Evolutionary conservation across 495 filamentous ascomycete genomes (phyloP).

Genomic region (Penicillium silybi): DNA sequence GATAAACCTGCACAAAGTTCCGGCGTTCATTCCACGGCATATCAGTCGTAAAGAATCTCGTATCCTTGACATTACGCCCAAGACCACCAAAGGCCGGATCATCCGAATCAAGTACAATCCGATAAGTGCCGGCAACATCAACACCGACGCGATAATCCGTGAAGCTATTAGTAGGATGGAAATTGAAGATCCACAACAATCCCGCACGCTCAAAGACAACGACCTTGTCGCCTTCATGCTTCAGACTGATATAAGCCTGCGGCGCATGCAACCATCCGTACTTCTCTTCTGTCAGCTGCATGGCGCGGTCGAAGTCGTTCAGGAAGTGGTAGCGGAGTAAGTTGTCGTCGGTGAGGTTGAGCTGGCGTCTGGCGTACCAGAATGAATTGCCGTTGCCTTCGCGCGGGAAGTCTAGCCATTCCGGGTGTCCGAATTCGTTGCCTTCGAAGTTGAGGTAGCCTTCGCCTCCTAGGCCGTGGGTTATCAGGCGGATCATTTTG

Average conservation of each 20-base stretch:
- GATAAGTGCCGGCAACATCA: conserved; percentile 78
- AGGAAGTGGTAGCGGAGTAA: conserved; percentile 87
- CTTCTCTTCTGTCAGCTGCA: conserved; percentile 82
- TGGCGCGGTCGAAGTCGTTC: conserved; percentile 88
- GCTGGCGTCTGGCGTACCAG: conserved; percentile 94
- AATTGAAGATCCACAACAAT: conserved; percentile 93
- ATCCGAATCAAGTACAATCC: conserved; percentile 83
- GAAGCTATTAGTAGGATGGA: conserved; percentile 82
- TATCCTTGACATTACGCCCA: conserved; percentile 67
- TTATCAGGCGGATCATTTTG: conserved; percentile 95
- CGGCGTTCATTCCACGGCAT: conserved; percentile 81
- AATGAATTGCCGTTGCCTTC: conserved; percentile 93
- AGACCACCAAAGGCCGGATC: conserved; percentile 73
- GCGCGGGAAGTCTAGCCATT: conserved; percentile 98
- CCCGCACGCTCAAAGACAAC: conserved; percentile 93
- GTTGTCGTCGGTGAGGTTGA: conserved; percentile 84
- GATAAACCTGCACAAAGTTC: conserved; percentile 91
- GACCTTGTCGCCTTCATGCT: conserved; percentile 92
- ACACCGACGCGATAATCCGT: conserved; percentile 91
- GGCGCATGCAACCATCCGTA: conserved; percentile 88
- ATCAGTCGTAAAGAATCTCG: conserved; percentile 86
- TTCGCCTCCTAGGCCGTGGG: conserved; percentile 91
- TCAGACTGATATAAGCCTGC: conserved; percentile 89
- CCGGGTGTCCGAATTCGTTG: conserved; percentile 97
- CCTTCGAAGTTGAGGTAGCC: conserved; percentile 98